Conservation (phyloP, 768 basidiomycete species). For the Punctularia strigosozonata region DNA sequence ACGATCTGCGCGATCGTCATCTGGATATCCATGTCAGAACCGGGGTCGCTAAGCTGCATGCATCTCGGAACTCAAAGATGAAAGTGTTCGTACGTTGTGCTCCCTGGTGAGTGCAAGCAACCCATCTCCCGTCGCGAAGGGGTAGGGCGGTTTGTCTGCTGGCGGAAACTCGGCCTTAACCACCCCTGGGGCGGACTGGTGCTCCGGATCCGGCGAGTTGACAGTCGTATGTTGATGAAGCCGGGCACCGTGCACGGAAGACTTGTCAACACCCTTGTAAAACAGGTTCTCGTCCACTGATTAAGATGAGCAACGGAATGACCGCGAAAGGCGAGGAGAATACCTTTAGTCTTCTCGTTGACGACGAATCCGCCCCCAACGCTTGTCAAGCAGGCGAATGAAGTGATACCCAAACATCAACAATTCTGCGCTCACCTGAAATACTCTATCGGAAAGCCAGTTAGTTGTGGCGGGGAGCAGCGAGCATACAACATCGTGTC, state of each 20-base stretch:
- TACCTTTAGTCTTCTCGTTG: slow-evolving; percentile 87
- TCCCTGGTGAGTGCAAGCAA: slow-evolving; percentile 65
- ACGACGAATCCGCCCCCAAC: slow-evolving; percentile 94
- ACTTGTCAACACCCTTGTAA: slow-evolving; percentile 86
- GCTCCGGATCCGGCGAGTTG: too few species aligned
- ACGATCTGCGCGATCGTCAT: slow-evolving; percentile 92
- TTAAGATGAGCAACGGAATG: neutral
- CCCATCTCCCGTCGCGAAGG: slow-evolving; percentile 68
- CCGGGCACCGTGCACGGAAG: slow-evolving; percentile 67
- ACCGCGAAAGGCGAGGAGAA: neutral
- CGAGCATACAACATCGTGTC: too few species aligned
- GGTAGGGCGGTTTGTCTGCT: slow-evolving; percentile 61
- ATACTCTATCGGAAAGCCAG: too few species aligned
- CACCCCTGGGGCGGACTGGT: slow-evolving; percentile 26
- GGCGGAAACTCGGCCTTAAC: slow-evolving; percentile 6
- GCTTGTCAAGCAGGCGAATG: slow-evolving; percentile 22
- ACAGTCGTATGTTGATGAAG: too few species aligned
- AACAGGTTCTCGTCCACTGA: slow-evolving; percentile 87
- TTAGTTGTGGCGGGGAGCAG: too few species aligned
- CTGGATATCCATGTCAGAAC: slow-evolving; percentile 23
- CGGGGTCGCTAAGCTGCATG: neutral
- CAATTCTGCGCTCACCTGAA: slow-evolving; percentile 54
- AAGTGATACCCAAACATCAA: too few species aligned
- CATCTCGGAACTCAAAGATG: slow-evolving; percentile 1
- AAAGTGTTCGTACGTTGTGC: slow-evolving; percentile 67